Percentiles rank a stretch among this genome's conserved stretches.
phyloP scores from a whole-genome alignment of 2,329 filamentous ascomycete species.

The Cladosporium sp. region DNA sequence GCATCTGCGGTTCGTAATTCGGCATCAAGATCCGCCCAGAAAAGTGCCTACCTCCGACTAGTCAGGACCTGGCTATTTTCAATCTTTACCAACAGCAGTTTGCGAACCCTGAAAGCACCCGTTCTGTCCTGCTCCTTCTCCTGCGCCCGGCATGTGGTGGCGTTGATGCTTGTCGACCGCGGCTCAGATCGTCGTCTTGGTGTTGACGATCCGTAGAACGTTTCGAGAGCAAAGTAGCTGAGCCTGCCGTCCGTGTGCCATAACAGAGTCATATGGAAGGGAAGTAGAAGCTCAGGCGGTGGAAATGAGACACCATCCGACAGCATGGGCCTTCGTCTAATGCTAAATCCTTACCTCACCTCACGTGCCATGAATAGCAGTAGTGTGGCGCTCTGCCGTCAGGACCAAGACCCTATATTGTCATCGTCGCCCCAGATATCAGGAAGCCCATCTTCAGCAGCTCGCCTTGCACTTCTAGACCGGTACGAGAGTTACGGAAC shows the following conservation, averaged over 20 bases:
- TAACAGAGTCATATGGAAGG: neutral
- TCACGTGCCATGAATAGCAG: conserved; percentile 18
- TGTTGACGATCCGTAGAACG: neutral
- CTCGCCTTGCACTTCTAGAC: neutral
- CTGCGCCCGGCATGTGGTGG: neutral
- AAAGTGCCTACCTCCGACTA: neutral
- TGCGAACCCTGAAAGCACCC: neutral
- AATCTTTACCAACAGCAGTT: conserved; percentile 6
- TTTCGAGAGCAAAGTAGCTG: neutral
- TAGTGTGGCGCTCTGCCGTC: conserved; percentile 8
- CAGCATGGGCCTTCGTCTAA: conserved; percentile 3
- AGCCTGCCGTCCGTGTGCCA: neutral
- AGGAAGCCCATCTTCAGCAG: conserved; percentile 4
- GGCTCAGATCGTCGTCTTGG: neutral
- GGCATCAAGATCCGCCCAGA: neutral
- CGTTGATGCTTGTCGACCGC: neutral
- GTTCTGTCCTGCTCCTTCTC: neutral
- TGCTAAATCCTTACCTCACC: conserved; percentile 14
- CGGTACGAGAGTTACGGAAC: conserved; percentile 8
- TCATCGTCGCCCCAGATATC: neutral
- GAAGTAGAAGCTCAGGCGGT: neutral
- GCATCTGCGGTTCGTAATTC: conserved; percentile 6
- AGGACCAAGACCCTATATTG: conserved; percentile 7
- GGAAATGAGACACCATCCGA: neutral
- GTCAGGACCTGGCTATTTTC: conserved; percentile 11